Evolutionary conservation across 495 filamentous ascomycete genomes (phyloP).

Genomic region (Sordaria brevicollis): DNA sequence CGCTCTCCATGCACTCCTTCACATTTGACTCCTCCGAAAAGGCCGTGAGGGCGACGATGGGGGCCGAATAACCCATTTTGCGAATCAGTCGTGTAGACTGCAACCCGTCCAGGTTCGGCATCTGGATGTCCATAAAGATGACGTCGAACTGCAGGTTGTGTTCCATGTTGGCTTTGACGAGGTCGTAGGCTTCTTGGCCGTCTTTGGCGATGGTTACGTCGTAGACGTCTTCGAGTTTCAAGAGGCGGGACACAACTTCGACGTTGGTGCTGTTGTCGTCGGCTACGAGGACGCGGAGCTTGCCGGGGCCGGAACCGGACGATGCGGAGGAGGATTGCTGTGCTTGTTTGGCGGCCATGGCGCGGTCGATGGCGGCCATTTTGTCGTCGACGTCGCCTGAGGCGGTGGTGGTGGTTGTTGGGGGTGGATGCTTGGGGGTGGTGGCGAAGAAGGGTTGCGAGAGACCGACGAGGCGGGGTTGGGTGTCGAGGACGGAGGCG

Average conservation of each 20-base stretch:
- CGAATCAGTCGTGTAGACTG: slow-evolving; percentile 82
- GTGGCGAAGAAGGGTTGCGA: slow-evolving; percentile 80
- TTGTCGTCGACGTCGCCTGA: slow-evolving; percentile 16
- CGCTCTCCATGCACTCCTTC: slow-evolving; percentile 68
- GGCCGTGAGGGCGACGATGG: slow-evolving; percentile 85
- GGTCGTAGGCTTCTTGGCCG: slow-evolving; percentile 80
- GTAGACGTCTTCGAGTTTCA: slow-evolving; percentile 47
- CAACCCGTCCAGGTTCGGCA: slow-evolving; percentile 87
- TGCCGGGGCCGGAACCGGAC: slow-evolving; percentile 40
- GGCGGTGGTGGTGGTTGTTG: not conserved
- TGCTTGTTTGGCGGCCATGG: slow-evolving; percentile 36
- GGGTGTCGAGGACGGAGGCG: slow-evolving; percentile 32
- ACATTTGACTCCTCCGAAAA: slow-evolving; percentile 87
- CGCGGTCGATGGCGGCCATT: slow-evolving; percentile 36
- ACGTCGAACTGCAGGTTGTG: slow-evolving; percentile 61
- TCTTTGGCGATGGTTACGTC: slow-evolving; percentile 77
- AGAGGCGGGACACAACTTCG: slow-evolving; percentile 63
- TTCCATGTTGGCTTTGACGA: slow-evolving; percentile 74
- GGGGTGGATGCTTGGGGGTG: slow-evolving; percentile 28
- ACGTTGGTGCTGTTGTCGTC: slow-evolving; percentile 95
- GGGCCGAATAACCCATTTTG: slow-evolving; percentile 74
- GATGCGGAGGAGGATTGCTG: not conserved
- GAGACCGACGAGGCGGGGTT: slow-evolving; percentile 72
- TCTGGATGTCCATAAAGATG: slow-evolving; percentile 93
- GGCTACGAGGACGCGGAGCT: slow-evolving; percentile 77